Conservation (phyloP, 495 filamentous ascomycete species). For the Aspergillus haitiensis region DNA sequence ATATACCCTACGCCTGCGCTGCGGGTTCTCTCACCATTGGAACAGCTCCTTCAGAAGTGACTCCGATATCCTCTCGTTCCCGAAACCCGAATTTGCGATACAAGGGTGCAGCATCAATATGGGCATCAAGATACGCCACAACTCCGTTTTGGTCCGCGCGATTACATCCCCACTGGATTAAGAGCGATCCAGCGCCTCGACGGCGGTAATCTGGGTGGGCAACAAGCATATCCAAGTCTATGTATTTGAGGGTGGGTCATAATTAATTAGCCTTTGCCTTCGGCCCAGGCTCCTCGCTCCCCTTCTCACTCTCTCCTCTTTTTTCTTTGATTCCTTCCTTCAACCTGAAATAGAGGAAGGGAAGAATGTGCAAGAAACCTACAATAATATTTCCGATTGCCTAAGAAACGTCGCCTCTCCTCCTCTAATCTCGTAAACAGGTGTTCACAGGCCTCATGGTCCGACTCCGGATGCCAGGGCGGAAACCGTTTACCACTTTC, state of each 20-base stretch:
- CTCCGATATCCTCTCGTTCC: conserved; percentile 17
- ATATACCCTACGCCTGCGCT: no score
- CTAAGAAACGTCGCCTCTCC: conserved; percentile 12
- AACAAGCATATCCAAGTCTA: conserved; percentile 46
- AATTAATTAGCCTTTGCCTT: no score
- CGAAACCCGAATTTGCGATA: conserved; percentile 29
- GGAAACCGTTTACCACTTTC: conserved; percentile 19
- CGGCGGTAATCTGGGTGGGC: conserved; percentile 46
- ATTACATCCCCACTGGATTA: conserved; percentile 50
- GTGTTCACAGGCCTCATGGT: conserved; percentile 13
- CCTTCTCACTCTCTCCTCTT: not conserved
- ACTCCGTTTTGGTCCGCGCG: conserved; percentile 33
- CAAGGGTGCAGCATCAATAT: conserved; percentile 17
- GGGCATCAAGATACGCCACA: conserved; percentile 27
- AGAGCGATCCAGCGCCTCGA: conserved; percentile 47
- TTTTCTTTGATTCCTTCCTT: not conserved
- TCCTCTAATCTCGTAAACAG: conserved; percentile 17
- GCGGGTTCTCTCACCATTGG: no score
- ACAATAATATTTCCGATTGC: conserved; percentile 23
- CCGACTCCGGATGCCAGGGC: conserved; percentile 20
- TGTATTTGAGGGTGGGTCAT: not conserved
- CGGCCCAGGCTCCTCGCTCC: no score
- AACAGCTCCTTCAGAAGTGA: not conserved
- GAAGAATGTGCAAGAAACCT: not conserved
- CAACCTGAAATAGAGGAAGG: no score